Base-by-base conservation (phyloP, 1,284 basidiomycete genomes). In the Cryptococcus sp. region DNA sequence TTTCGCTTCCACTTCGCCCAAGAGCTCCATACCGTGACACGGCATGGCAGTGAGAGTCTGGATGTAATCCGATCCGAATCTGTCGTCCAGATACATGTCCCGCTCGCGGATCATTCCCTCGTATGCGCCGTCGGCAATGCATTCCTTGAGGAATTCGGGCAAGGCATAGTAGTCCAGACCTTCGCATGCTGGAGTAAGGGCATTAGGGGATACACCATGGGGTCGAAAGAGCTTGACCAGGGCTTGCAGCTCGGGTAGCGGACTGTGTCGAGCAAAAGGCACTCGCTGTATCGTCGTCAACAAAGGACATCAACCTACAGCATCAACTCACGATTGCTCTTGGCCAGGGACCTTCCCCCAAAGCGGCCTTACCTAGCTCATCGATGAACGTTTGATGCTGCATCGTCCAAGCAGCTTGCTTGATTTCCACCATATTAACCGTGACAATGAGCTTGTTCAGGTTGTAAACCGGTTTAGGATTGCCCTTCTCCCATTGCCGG, bases 191-290 rank as follows among this genome's bases (percentile, higher is more conserved):
- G 86, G 84, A 27, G 87, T 82, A 6, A 94, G 82, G 0, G 89
- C 89, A 68, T 93, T 94, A 0, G 91, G 92, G 1, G 90, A 84
- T 1, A 95, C 76, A 2, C 83, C 80, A 20, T 78, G 81, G 0
- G 93, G 93, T 22, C 83, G 83, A 76, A 97, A 95, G 11, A 93
- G 80, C 0, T 83, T 78, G 15, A 94, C 90, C 51, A 96, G 88
- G 3, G 81, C 78, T 61, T 86, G 86, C 1, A 97, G 82, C 71
- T 97, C 93, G 0, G 90, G 89, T 0, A 94, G 82, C 0, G 89
- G 83, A 0, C 91, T 93, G 70, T 96, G 93, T 0, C 93, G 85
- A 4, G 87, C 86, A 1, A 95, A 80, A 0, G 93, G 90, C 0
- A 91, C 87, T 3, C 90, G 82, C 91, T 93, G 67, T 23, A 47